Conservation (phyloP, 2,329 filamentous ascomycete species). For the Phoma sp. region DNA sequence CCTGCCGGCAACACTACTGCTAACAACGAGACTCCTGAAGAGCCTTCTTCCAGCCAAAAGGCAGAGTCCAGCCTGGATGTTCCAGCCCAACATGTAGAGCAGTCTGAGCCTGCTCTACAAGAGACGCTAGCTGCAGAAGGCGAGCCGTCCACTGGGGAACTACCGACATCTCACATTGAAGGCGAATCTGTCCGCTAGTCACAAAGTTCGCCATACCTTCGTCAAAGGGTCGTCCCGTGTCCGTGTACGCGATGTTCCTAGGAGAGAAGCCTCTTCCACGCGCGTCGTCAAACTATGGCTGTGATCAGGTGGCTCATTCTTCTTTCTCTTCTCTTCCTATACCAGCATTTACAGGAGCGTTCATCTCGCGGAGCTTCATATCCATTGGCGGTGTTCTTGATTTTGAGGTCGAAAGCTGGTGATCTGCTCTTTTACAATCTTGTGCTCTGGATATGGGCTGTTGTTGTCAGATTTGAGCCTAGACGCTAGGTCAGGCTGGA, state of each 20-base stretch:
- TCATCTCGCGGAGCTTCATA: conserved; percentile 37
- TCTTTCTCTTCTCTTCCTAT: conserved; percentile 8
- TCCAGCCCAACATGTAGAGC: conserved; percentile 7
- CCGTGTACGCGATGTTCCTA: no score
- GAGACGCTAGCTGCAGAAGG: conserved; percentile 25
- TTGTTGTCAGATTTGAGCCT: conserved; percentile 1
- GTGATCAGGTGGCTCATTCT: background rate
- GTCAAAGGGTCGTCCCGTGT: no score
- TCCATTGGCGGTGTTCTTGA: conserved; percentile 37
- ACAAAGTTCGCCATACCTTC: background rate
- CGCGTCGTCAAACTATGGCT: background rate
- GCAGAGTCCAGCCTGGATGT: conserved; percentile 4
- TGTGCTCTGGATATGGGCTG: conserved; percentile 26
- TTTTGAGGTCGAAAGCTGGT: conserved; percentile 12
- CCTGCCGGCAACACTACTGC: conserved; percentile 3
- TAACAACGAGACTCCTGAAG: conserved; percentile 1
- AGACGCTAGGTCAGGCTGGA: background rate
- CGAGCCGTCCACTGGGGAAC: conserved; percentile 29
- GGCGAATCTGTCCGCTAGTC: conserved; percentile 33
- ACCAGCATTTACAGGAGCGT: conserved; percentile 47
- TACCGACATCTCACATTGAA: conserved; percentile 32
- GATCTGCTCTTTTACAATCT: conserved; percentile 7
- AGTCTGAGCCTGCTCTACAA: conserved; percentile 15
- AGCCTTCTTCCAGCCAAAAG: background rate
- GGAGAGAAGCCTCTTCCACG: no score